Evolutionary conservation across 1,284 basidiomycete species (phyloP).

Genomic region (Melampsora occidentalis): DNA sequence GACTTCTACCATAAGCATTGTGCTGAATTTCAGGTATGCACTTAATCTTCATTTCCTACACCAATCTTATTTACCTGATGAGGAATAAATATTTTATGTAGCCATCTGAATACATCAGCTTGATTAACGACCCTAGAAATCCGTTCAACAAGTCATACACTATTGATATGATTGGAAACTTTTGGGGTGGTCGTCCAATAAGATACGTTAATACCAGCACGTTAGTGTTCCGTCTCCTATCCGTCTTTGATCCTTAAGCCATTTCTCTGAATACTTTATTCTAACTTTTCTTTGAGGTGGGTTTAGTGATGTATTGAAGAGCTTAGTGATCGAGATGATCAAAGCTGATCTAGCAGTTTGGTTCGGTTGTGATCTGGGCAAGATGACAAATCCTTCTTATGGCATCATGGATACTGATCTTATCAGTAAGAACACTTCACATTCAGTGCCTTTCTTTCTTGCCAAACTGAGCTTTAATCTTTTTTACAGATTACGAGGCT

Average conservation of each 20-base stretch:
- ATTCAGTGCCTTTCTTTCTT: too few relatives aligned
- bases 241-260: too few relatives aligned
- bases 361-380: conserved; percentile 67
- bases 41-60: too few relatives aligned
- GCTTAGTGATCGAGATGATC: conserved; percentile 60
- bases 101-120: conserved; percentile 69
- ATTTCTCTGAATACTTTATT: too few relatives aligned
- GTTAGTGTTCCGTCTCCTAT: conserved; percentile 60
- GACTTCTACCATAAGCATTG: conserved; percentile 61
- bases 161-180: conserved; percentile 84
- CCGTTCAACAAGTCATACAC: conserved; percentile 79
- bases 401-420: conserved; percentile 84
- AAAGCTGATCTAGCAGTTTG: conserved; percentile 75
- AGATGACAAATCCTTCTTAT: conserved; percentile 51
- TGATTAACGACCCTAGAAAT: conserved; percentile 93
- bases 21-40: conserved; percentile 57
- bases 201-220: conserved; percentile 85
- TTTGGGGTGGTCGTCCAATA: conserved; percentile 79
- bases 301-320: conserved; percentile 16
- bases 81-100: conserved; percentile 10
- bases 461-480: too few relatives aligned
- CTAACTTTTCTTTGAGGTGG: neutral
- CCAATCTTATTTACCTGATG: conserved; percentile 29
- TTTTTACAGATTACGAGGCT: conserved; percentile 24
- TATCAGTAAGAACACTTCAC: conserved; percentile 59